Percentiles rank a stretch among this genome's conserved stretches.
Conservation (phyloP, 305 asterid genomes). For the Lippia alba region DNA sequence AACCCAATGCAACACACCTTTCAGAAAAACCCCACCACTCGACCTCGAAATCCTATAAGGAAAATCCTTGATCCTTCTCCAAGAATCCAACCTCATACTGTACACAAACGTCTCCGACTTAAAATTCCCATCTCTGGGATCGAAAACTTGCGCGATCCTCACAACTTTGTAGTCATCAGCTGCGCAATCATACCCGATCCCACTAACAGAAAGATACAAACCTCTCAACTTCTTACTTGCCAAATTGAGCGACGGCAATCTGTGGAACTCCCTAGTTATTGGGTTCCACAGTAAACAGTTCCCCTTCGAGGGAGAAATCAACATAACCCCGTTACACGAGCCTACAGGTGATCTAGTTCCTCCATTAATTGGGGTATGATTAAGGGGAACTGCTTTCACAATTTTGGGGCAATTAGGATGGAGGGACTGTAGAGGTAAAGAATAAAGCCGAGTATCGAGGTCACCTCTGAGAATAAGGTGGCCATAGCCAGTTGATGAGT, state of each 20-base stretch:
- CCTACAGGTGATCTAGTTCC: slow-evolving; percentile 3
- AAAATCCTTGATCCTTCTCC: slow-evolving; percentile 39
- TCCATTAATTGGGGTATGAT: neutral
- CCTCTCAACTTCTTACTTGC: slow-evolving; percentile 33
- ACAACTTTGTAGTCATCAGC: slow-evolving; percentile 35
- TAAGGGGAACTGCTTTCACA: neutral
- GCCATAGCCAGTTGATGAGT: slow-evolving; percentile 28
- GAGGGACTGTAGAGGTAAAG: slow-evolving; percentile 25
- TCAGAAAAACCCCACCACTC: slow-evolving; percentile 28
- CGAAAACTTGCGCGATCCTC: slow-evolving; percentile 36
- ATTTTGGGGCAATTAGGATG: neutral
- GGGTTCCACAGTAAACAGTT: slow-evolving; percentile 37
- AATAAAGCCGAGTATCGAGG: slow-evolving; percentile 23
- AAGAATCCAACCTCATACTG: slow-evolving; percentile 33
- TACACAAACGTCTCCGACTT: slow-evolving; percentile 34
- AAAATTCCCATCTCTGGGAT: slow-evolving; percentile 36
- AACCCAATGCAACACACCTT: slow-evolving; percentile 39
- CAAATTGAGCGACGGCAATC: slow-evolving; percentile 24
- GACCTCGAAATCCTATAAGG: slow-evolving; percentile 38
- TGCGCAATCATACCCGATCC: slow-evolving; percentile 33
- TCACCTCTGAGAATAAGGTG: slow-evolving; percentile 41
- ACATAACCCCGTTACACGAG: slow-evolving; percentile 38
- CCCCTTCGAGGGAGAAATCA: slow-evolving; percentile 15
- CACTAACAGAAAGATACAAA: slow-evolving; percentile 34
- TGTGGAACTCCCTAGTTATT: slow-evolving; percentile 32